These are phyloP conservation scores for Fraxinus sp. DNA, from an alignment of 305 asterid species.

Conservation along the genomic window DNA sequence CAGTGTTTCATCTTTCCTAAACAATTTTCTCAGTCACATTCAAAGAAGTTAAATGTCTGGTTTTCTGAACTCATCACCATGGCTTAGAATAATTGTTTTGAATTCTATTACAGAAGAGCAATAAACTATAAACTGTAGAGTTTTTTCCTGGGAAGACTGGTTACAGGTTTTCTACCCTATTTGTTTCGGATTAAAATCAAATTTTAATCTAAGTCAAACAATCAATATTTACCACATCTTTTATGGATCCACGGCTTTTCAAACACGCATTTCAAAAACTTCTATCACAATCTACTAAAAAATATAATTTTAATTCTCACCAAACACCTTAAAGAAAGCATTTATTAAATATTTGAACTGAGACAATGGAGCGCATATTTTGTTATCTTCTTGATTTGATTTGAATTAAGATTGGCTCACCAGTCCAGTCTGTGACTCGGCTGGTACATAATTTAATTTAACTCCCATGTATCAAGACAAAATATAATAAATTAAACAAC, in stretches of 20 bases:
- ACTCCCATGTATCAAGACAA: conserved; percentile 1
- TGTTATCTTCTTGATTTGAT: background rate
- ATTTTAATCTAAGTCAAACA: too few species aligned
- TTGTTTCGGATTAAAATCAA: too few species aligned
- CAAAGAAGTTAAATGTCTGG: background rate
- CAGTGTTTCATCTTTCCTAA: background rate
- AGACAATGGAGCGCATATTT: conserved; percentile 13
- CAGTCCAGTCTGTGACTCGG: conserved; percentile 12
- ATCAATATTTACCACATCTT: too few species aligned
- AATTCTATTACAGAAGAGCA: background rate
- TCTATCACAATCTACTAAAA: too few species aligned
- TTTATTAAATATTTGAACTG: background rate
- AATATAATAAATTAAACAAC: background rate
- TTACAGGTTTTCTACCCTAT: background rate
- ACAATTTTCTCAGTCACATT: background rate
- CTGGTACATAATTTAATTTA: background rate
- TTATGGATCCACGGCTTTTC: too few species aligned
- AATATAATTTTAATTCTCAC: too few species aligned
- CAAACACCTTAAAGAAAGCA: background rate
- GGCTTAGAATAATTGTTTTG: background rate
- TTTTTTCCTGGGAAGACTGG: background rate
- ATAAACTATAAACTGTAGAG: background rate
- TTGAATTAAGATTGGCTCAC: conserved; percentile 12
- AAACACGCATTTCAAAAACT: too few species aligned
- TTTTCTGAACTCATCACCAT: background rate